Evolutionary conservation across 352 stramenopile species (phyloP).

Genomic region (Peronospora farinosa): DNA sequence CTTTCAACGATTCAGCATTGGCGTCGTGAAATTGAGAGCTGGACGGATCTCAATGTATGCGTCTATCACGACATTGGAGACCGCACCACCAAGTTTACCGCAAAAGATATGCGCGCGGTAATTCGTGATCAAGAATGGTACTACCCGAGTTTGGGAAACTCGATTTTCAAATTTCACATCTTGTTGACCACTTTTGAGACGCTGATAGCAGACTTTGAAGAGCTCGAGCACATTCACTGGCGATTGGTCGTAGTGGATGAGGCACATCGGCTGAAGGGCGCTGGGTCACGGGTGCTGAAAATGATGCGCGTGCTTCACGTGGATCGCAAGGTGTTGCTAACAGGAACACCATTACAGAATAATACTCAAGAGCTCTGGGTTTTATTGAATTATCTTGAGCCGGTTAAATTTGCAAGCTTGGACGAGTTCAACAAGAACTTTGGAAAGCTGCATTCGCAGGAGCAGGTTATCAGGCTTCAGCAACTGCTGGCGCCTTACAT

Average conservation of each 20-base stretch:
- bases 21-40: constrained; percentile 84
- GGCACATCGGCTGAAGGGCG: constrained; percentile 74
- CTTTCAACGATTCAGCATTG: constrained; percentile 86
- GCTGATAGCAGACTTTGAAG: constrained; percentile 78
- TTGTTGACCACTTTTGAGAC: constrained; percentile 82
- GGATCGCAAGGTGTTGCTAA: constrained; percentile 93
- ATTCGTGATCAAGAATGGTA: constrained; percentile 87
- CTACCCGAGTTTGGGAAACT: constrained; percentile 84
- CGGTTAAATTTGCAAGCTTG: constrained; percentile 86
- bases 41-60: constrained; percentile 97
- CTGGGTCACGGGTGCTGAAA: constrained; percentile 77
- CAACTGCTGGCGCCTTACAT: constrained; percentile 92
- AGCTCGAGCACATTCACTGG: constrained; percentile 83
- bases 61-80: constrained; percentile 96
- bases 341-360: constrained; percentile 96
- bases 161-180: constrained; percentile 87
- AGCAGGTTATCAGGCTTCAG: constrained; percentile 93
- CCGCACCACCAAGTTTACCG: constrained; percentile 67
- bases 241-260: constrained; percentile 79
- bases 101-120: constrained; percentile 82
- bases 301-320: constrained; percentile 81
- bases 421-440: constrained; percentile 91
- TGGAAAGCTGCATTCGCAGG: constrained; percentile 87
- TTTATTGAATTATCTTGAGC: constrained; percentile 95
- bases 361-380: constrained; percentile 96